These are phyloP conservation scores for Termitomyces sp. DNA, from an alignment of 768 basidiomycete species.

Conservation along the genomic window DNA sequence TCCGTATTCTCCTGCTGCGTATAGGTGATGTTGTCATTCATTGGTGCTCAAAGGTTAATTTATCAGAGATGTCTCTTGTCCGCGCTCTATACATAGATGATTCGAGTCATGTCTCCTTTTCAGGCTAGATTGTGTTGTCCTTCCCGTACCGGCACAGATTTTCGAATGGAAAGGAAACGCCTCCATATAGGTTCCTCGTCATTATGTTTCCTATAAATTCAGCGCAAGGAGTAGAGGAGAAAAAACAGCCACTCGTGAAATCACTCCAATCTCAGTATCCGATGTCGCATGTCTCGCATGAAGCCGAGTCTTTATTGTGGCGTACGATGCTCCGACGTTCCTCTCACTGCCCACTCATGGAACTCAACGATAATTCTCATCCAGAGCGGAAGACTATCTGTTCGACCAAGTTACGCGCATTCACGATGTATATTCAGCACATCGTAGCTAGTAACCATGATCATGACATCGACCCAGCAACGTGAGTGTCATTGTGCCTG, in stretches of 20 bases:
- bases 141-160: not conserved
- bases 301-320: not conserved
- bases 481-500: not conserved
- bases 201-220: not conserved
- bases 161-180: not conserved
- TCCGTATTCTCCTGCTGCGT: not conserved
- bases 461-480: not conserved
- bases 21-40: not conserved
- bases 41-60: not conserved
- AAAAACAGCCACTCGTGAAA: not conserved
- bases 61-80: not conserved
- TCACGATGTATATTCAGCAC: not conserved
- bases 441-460: not conserved
- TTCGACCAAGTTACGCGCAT: not conserved
- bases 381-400: no score
- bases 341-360: not conserved
- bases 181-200: not conserved
- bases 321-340: not conserved
- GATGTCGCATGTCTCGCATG: not conserved
- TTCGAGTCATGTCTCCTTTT: not conserved
- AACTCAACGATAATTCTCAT: not conserved
- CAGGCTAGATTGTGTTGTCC: not conserved
- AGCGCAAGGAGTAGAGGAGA: not conserved
- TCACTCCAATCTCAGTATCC: not conserved
- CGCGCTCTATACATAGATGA: not conserved